These are phyloP conservation scores for Schoenoplectus tabernaemontani DNA, from an alignment of 202 grass and related monocot genomes.

Conservation along the genomic window DNA sequence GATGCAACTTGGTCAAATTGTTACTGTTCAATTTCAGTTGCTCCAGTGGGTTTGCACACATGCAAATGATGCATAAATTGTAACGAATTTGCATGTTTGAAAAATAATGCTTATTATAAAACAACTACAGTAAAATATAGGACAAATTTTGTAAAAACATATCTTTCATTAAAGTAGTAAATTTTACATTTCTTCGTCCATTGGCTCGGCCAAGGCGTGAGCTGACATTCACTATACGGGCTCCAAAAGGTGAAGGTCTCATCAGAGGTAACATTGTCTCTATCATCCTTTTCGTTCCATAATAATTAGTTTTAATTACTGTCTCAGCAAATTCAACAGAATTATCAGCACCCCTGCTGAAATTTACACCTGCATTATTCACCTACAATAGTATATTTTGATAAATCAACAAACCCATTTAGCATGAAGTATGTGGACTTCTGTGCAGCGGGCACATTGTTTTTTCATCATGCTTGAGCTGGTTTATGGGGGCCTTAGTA, in stretches of 20 bases:
- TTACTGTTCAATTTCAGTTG: neutral
- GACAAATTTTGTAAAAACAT: neutral
- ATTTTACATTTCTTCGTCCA: constrained; percentile 72
- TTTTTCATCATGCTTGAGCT: neutral
- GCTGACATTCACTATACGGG: constrained; percentile 72
- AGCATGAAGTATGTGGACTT: neutral
- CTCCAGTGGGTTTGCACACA: no score
- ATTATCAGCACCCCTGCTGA: constrained; percentile 72
- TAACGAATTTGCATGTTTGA: no score
- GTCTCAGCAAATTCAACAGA: constrained; percentile 65
- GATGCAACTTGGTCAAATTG: no score
- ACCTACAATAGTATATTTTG: constrained; percentile 42
- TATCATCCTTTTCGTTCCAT: constrained; percentile 61
- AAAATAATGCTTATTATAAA: neutral
- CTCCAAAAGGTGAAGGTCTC: constrained; percentile 49
- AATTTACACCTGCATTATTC: constrained; percentile 97
- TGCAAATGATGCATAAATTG: no score
- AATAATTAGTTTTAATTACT: constrained; percentile 79
- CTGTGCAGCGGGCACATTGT: neutral
- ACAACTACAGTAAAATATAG: neutral
- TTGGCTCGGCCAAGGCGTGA: constrained; percentile 78
- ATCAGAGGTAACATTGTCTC: constrained; percentile 59
- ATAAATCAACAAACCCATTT: constrained; percentile 5
- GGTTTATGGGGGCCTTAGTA: neutral
- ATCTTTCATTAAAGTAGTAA: neutral